Evolutionary conservation across 2,329 filamentous ascomycete genomes (phyloP).

Genomic region (Pyrenochaeta sp.): DNA sequence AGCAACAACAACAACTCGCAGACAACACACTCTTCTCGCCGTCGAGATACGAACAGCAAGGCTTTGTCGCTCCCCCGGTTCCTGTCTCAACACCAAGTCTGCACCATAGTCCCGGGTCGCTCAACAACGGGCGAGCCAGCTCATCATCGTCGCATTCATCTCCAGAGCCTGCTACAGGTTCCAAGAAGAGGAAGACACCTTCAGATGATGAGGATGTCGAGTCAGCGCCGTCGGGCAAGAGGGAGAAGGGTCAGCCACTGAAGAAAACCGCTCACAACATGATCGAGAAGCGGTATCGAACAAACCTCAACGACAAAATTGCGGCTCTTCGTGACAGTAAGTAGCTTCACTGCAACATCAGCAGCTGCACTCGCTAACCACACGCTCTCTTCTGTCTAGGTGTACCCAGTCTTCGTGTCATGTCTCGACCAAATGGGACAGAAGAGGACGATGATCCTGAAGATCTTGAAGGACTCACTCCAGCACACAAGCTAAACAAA

Average conservation of each 20-base stretch:
- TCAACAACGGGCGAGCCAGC: slow-evolving; percentile 42
- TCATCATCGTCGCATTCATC: slow-evolving; percentile 66
- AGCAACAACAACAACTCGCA: slow-evolving; percentile 30
- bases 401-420: slow-evolving; percentile 86
- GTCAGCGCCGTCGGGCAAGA: slow-evolving; percentile 57
- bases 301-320: slow-evolving; percentile 97
- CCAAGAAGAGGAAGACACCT: slow-evolving; percentile 51
- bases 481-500: slow-evolving; percentile 95
- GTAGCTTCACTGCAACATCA: neutral
- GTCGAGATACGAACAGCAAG: slow-evolving; percentile 34
- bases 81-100: slow-evolving; percentile 48
- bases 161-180: slow-evolving; percentile 59
- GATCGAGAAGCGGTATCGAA: slow-evolving; percentile 96
- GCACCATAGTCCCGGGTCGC: slow-evolving; percentile 48
- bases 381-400: slow-evolving; percentile 1
- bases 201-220: slow-evolving; percentile 67
- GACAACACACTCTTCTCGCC: slow-evolving; percentile 41
- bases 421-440: slow-evolving; percentile 67
- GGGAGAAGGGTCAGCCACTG: slow-evolving; percentile 63
- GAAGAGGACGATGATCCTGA: slow-evolving; percentile 84
- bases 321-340: slow-evolving; percentile 83
- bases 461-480: slow-evolving; percentile 72
- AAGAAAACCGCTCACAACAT: slow-evolving; percentile 99
- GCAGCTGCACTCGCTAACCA: neutral
- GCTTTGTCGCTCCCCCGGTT: slow-evolving; percentile 27